Conservation (phyloP, 768 basidiomycete genomes). For the Cystobasidium tubakii region DNA sequence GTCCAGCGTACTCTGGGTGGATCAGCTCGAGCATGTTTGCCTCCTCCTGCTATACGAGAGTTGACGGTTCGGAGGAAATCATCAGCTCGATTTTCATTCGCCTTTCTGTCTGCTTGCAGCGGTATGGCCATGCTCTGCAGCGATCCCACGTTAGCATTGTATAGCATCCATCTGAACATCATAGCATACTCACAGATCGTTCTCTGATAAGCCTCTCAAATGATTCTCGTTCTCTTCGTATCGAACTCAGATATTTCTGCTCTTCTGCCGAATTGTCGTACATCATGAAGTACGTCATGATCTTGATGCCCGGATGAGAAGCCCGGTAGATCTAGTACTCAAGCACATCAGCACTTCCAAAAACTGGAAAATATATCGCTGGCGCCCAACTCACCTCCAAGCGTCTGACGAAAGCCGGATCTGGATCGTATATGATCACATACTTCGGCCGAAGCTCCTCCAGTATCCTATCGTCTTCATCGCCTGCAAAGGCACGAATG, state of each 20-base stretch:
- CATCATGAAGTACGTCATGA: slow-evolving; percentile 92
- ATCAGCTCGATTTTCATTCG: slow-evolving; percentile 52
- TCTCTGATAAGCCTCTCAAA: slow-evolving; percentile 90
- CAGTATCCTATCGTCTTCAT: slow-evolving; percentile 81
- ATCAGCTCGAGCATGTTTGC: slow-evolving; percentile 61
- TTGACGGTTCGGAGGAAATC: slow-evolving; percentile 70
- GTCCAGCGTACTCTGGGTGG: slow-evolving; percentile 52
- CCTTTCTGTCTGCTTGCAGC: slow-evolving; percentile 53
- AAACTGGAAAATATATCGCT: too few relatives aligned
- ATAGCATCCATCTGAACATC: not conserved
- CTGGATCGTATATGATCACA: slow-evolving; percentile 92
- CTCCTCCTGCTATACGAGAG: slow-evolving; percentile 77
- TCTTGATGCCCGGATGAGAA: slow-evolving; percentile 69
- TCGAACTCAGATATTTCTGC: slow-evolving; percentile 82
- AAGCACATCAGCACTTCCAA: not conserved
- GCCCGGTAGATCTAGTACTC: slow-evolving; percentile 71
- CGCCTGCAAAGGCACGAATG: slow-evolving; percentile 81
- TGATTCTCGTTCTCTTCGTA: slow-evolving; percentile 84
- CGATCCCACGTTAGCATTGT: not conserved
- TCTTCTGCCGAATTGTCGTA: slow-evolving; percentile 90
- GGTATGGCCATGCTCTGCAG: slow-evolving; percentile 80
- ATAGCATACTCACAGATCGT: slow-evolving; percentile 63
- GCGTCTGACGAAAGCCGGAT: slow-evolving; percentile 82
- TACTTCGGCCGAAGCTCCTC: slow-evolving; percentile 82
- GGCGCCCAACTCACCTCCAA: slow-evolving; percentile 76